These are phyloP conservation scores for Leccinum subtestaceum DNA, from an alignment of 768 basidiomycete genomes.

Conservation along the genomic window DNA sequence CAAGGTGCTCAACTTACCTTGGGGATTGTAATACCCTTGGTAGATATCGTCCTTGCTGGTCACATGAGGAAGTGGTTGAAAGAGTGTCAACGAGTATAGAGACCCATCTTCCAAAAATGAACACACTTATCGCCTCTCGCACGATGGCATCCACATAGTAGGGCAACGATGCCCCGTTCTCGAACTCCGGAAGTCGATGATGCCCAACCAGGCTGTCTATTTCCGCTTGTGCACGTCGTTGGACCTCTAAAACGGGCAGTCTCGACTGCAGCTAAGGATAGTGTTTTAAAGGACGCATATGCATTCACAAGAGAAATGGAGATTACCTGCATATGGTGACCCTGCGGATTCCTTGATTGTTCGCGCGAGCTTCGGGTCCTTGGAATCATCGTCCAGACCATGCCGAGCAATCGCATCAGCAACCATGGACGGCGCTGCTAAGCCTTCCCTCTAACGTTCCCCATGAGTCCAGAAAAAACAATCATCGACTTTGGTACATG, in stretches of 20 bases:
- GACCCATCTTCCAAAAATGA: background rate
- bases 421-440: background rate
- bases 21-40: background rate
- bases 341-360: background rate
- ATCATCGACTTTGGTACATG: background rate
- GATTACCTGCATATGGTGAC: constrained; percentile 15
- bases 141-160: background rate
- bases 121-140: background rate
- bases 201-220: background rate
- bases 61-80: too few relatives aligned
- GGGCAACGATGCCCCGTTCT: background rate
- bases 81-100: too few relatives aligned
- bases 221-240: background rate
- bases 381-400: background rate
- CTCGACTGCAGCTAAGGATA: background rate
- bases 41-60: background rate
- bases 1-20: background rate
- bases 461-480: background rate
- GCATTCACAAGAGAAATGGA: background rate
- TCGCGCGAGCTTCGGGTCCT: background rate
- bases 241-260: background rate
- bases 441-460: background rate
- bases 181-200: background rate
- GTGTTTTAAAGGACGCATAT: background rate
- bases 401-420: background rate